Base-by-base conservation (phyloP, 2,329 filamentous ascomycete species). In the Colletotrichum endophyticum region DNA sequence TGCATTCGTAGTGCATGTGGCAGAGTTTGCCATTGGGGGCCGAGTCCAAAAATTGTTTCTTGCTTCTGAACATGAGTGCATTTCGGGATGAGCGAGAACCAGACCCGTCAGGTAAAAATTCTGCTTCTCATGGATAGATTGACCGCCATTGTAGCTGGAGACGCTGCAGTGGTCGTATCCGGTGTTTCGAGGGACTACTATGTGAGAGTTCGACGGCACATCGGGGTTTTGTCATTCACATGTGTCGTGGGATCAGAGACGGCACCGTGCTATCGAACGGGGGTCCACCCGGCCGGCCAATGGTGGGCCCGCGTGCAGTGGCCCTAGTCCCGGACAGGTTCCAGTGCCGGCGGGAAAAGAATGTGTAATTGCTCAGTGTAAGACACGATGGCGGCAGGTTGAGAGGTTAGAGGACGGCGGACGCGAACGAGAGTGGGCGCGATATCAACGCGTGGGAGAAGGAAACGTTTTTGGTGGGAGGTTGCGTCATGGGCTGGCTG, bases 361-460 rank as follows among this genome's bases (percentile, higher is more conserved):
- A 69, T 76, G 70, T 66, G 73, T 73, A 70, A 76, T 76, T 69
- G 49, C 49, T 66, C 70, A 44, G n/a, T 70, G 70, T 73, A 76
- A 76, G 64, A 69, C 59, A 61, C 44, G 44, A 64, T 15, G 32
- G 16, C 57, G 15, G 44, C 44, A 49, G 44, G 44, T 49, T 49
- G 44, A 39, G 39, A 22, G 27, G n/a, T 25, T 28, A 19, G 28
- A 22, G 59, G 44, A 57, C 19, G 57, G 56, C 56, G 49, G 44
- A 62, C 49, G 68, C 59, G 72, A 72, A n/a, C 30, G 28, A 27
- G n/a, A 30, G 16, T 32, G 53, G 68, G 27, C 61, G 68, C 53
- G 53, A 62, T 53, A 67, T 66, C 34, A 66, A 56, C 22, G 53
- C 72, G 22, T 28, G 68, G 32, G 68, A 72, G 49, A 66, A 72